Evolutionary conservation across 75 land plant genomes (phyloP).

Genomic region (Chamaecyparis obtusa): DNA sequence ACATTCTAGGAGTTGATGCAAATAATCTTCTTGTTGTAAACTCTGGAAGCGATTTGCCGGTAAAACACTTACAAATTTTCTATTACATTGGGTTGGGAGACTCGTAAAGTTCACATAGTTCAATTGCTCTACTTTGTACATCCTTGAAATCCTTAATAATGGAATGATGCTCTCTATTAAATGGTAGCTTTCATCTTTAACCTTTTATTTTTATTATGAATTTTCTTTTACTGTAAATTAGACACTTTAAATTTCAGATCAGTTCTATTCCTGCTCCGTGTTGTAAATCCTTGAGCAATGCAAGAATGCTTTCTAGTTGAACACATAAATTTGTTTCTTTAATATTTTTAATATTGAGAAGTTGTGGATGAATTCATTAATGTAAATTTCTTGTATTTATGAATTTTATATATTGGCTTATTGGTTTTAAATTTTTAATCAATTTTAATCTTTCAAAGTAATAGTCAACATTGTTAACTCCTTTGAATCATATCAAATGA

Average conservation of each 20-base stretch:
- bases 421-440: background rate
- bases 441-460: conserved; percentile 13
- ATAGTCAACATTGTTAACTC: background rate
- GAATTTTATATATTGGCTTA: background rate
- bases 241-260: background rate
- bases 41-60: conserved; percentile 98
- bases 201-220: background rate
- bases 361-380: background rate
- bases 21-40: conserved; percentile 77
- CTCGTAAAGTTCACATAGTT: background rate
- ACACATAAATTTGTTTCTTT: background rate
- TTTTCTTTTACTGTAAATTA: background rate
- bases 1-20: conserved; percentile 75
- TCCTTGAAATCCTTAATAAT: background rate
- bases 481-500: background rate
- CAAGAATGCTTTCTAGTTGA: background rate
- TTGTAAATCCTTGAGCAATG: background rate
- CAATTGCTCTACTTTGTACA: background rate
- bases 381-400: background rate
- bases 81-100: background rate
- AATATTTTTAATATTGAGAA: background rate
- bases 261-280: background rate
- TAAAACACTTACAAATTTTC: conserved; percentile 14
- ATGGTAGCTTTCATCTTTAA: background rate
- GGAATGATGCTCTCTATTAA: background rate